phyloP scores from a whole-genome alignment of 2,329 filamentous ascomycete species.

The Trichoderma polysporum region DNA sequence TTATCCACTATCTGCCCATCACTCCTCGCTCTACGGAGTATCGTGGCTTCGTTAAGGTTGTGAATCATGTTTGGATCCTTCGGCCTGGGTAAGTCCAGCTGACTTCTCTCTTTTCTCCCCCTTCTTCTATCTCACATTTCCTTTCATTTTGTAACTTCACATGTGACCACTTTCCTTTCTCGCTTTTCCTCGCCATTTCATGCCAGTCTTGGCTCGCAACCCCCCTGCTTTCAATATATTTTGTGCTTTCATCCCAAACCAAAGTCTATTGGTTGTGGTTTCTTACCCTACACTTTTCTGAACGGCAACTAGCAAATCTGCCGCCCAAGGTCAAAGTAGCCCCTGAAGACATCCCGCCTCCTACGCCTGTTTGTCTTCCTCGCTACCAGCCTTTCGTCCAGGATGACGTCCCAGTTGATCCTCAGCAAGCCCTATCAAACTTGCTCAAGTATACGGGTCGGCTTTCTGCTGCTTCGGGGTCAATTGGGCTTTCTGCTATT shows the following conservation, averaged over 20 bases:
- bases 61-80: conserved; percentile 20
- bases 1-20: not conserved
- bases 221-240: not conserved
- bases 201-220: not conserved
- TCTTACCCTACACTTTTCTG: not conserved
- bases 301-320: conserved; percentile 25
- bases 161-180: not conserved
- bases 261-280: not conserved
- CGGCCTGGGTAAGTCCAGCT: conserved; percentile 16
- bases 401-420: conserved; percentile 32
- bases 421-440: conserved; percentile 44
- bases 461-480: conserved; percentile 38
- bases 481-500: conserved; percentile 56
- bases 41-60: not conserved
- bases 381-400: conserved; percentile 41
- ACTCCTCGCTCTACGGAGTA: not conserved
- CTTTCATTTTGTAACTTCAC: not conserved
- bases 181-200: not conserved
- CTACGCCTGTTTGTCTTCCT: conserved; percentile 56
- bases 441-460: conserved; percentile 56
- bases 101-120: not conserved
- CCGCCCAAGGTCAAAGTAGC: conserved; percentile 33
- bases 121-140: not conserved
- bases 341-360: conserved; percentile 55
- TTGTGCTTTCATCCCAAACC: not conserved